Base-by-base conservation (phyloP, 169 alveolate genomes). In the Cryptosporidium felis region DNA sequence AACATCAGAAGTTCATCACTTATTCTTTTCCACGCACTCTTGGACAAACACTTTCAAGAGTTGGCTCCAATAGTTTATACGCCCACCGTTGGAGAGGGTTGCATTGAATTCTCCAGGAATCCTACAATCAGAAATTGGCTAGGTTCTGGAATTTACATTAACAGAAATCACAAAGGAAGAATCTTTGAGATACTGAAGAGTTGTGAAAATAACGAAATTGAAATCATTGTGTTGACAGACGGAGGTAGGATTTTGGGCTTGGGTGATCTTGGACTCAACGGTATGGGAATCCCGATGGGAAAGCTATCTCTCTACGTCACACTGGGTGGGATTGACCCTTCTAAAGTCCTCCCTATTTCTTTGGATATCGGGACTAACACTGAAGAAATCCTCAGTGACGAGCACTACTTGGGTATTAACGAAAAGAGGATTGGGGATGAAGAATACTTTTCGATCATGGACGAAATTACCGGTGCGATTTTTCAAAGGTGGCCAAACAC, bases 251-350 rank as follows among this genome's bases (percentile, higher is more conserved):
- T 92, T 32, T 42, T 90, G n/a, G 95, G 95, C 9, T 45, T 90
- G 51, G 95, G 95, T 16, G 95, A 92, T 58, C 58, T 90, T 49
- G 95, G 94, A 9, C 51, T 81, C 12, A 82, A 89, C 88, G 95
- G 95, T 40, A 92, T 92, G 92, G 94, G 94, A 14, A 92, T 92
- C 12, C 92, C 94, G 14, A 90, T 89, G 53, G 94, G 94, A 28
- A 92, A 92, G 80, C 88, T 90, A 42, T 88, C 90, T 18, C 82
- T 92, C 30, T 92, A 92, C 81, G 88, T 89, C 23, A 74, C 89
- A 12, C 32, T 74, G 45, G 93, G 91, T 5, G 93, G 92, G n/a
- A 62, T 89, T 28, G 80, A 89, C 65, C 93, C 93, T 10, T 63
- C 89, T 1, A 26, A 62, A 26, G 60, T 63, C 0, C 58, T 88